These are phyloP conservation scores for Fusarium keratoplasticum DNA, from an alignment of 2,329 filamentous ascomycete species.

Conservation along the genomic window DNA sequence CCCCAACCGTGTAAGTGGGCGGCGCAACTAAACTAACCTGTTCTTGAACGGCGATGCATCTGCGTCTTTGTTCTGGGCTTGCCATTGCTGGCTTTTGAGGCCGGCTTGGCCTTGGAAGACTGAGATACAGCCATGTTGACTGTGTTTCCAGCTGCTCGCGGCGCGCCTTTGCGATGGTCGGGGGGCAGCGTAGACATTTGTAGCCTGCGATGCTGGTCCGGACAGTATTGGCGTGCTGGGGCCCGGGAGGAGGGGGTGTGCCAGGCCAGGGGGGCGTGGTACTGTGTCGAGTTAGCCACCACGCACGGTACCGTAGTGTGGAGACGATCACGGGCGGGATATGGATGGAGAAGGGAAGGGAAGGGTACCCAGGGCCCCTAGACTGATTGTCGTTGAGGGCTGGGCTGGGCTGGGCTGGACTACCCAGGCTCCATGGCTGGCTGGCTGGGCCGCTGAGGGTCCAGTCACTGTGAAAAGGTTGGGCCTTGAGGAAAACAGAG, in stretches of 20 bases:
- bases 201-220: constrained; percentile 51
- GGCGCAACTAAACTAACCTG: constrained; percentile 80
- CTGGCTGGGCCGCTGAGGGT: constrained; percentile 17
- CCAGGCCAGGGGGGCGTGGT: constrained; percentile 35
- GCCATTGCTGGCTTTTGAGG: constrained; percentile 64
- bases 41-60: constrained; percentile 94
- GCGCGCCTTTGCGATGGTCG: constrained; percentile 64
- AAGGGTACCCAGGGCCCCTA: not conserved
- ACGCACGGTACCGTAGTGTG: constrained; percentile 35
- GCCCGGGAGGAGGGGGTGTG: constrained; percentile 41
- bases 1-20: constrained; percentile 45
- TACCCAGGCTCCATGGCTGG: not conserved
- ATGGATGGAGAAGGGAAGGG: constrained; percentile 39
- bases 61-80: constrained; percentile 78
- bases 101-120: constrained; percentile 68
- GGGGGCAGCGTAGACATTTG: constrained; percentile 76
- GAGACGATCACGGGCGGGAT: constrained; percentile 43
- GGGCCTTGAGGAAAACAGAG: constrained; percentile 22
- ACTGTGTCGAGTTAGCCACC: constrained; percentile 33
- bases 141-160: constrained; percentile 58
- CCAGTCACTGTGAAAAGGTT: constrained; percentile 40
- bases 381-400: constrained; percentile 29
- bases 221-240: constrained; percentile 42
- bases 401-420: constrained; percentile 19
- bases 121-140: constrained; percentile 73